Evolutionary conservation across 257 asterid genomes (phyloP).

Genomic region (Nicotiana noctiflora): DNA sequence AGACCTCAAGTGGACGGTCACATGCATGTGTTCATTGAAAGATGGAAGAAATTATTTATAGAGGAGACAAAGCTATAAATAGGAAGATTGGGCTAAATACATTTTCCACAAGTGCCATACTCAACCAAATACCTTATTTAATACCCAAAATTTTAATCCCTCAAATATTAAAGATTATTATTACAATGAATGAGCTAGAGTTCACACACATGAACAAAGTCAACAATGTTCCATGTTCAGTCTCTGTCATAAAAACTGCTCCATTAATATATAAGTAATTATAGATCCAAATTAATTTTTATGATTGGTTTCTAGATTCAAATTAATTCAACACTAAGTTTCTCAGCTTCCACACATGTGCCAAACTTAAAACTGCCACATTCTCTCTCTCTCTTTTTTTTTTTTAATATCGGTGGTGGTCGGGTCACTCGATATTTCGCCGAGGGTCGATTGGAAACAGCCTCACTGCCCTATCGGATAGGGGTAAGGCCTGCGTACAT

Average conservation of each 20-base stretch:
- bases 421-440: too few relatives aligned
- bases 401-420: neutral
- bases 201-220: constrained; percentile 6
- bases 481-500: too few relatives aligned
- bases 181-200: neutral
- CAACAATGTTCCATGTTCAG: constrained; percentile 14
- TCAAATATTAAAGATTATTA: neutral
- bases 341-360: neutral
- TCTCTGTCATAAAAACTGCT: constrained; percentile 7
- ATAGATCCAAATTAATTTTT: neutral
- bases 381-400: neutral
- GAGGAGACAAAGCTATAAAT: constrained; percentile 46
- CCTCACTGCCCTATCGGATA: too few relatives aligned
- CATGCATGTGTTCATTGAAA: constrained; percentile 13
- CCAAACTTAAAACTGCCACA: neutral
- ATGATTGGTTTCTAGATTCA: neutral
- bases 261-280: neutral
- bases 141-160: neutral
- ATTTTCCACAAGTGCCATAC: constrained; percentile 31
- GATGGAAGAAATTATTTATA: constrained; percentile 33
- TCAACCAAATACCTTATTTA: neutral
- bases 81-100: constrained; percentile 27
- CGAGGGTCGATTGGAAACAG: too few relatives aligned
- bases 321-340: neutral
- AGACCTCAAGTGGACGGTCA: neutral